phyloP scores from a whole-genome alignment of 2,329 filamentous ascomycete species.

The Clarireedia homoeocarpa region DNA sequence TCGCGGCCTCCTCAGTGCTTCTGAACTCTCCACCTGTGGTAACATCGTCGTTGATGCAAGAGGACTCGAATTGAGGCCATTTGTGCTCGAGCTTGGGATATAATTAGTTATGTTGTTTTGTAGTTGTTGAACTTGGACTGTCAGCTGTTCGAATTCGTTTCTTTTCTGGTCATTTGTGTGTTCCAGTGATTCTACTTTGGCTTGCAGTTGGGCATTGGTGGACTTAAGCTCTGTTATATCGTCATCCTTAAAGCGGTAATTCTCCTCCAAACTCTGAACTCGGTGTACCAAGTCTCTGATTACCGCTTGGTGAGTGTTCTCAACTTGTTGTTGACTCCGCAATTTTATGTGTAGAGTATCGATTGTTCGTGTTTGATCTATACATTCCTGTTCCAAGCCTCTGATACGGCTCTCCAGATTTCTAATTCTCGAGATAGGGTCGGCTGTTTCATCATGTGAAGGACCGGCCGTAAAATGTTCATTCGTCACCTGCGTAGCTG shows the following conservation, averaged over 20 bases:
- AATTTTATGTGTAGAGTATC: not conserved
- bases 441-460: not conserved
- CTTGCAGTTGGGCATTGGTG: not conserved
- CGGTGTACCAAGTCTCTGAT: constrained; percentile 1
- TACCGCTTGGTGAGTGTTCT: constrained; percentile 2
- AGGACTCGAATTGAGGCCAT: not conserved
- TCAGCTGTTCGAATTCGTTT: not conserved
- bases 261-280: constrained; percentile 1
- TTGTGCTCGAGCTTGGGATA: not conserved
- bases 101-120: not conserved
- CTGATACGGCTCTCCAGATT: not conserved
- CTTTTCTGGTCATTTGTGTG: not conserved
- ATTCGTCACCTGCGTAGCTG: too few relatives aligned
- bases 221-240: not conserved
- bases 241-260: not conserved
- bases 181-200: not conserved
- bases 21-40: not conserved
- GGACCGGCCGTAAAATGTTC: not conserved
- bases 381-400: not conserved
- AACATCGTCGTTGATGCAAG: too few relatives aligned
- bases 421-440: not conserved
- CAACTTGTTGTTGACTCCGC: constrained; percentile 3
- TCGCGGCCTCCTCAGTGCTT: not conserved
- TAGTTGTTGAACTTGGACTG: not conserved
- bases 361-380: not conserved